phyloP scores from a whole-genome alignment of 345 rosid species.

The Moringa oleifera region DNA sequence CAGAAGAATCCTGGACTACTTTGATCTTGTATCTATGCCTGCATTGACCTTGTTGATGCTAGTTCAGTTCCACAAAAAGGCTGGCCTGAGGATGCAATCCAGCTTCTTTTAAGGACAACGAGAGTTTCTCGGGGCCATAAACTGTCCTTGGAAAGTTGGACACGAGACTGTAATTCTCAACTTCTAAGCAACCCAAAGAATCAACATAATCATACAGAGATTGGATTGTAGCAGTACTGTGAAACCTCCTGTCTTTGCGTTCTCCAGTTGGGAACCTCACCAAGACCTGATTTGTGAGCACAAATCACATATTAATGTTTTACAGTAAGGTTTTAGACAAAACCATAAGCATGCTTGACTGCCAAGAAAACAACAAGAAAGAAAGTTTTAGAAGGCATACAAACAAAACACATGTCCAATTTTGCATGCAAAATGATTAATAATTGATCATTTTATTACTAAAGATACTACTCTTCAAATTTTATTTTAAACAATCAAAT shows the following conservation, averaged over 20 bases:
- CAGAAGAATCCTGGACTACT: background rate
- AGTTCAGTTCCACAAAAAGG: conserved; percentile 90
- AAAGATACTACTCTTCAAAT: too few relatives aligned
- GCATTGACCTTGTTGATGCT: conserved; percentile 1
- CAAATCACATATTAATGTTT: background rate
- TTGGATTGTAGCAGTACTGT: conserved; percentile 49
- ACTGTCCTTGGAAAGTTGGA: conserved; percentile 84
- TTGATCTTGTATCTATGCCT: background rate
- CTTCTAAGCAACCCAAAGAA: conserved; percentile 77
- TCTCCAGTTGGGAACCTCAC: conserved; percentile 90
- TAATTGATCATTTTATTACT: too few relatives aligned
- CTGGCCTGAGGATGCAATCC: conserved; percentile 99
- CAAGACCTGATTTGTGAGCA: conserved; percentile 44
- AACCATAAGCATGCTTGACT: too few relatives aligned
- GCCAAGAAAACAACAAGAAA: too few relatives aligned
- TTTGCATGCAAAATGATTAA: too few relatives aligned
- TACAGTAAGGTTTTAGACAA: background rate
- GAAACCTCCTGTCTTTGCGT: conserved; percentile 91
- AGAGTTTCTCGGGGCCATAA: conserved; percentile 62
- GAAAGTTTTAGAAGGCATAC: too few relatives aligned
- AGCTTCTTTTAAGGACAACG: conserved; percentile 64
- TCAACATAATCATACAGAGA: conserved; percentile 79
- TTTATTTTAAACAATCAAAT: too few relatives aligned
- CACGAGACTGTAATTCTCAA: conserved; percentile 69
- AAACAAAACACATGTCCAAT: too few relatives aligned